These are phyloP conservation scores for Fraxinus velutina DNA, from an alignment of 305 asterid species.

Conservation along the genomic window DNA sequence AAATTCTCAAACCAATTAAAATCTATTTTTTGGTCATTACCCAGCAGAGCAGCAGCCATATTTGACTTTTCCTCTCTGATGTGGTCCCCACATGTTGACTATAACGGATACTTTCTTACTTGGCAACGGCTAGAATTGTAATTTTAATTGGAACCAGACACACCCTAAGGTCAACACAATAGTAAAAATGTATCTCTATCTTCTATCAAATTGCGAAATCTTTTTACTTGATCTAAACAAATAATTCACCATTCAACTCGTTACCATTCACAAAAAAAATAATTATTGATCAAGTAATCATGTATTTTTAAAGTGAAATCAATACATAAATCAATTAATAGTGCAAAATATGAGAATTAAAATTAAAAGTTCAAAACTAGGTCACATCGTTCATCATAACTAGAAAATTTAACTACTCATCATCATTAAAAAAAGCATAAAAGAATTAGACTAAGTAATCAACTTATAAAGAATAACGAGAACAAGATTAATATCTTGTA, in stretches of 20 bases:
- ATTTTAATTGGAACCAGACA: no score
- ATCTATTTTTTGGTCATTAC: no score
- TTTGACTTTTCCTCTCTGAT: no score
- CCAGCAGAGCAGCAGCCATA: no score
- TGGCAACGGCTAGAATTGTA: no score
- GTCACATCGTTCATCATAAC: not conserved
- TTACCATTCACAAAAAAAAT: not conserved
- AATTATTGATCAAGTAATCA: not conserved
- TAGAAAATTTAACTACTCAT: not conserved
- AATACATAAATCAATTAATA: not conserved
- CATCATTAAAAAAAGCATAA: not conserved
- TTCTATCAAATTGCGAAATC: not conserved
- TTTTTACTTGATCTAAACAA: not conserved
- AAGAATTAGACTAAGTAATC: not conserved
- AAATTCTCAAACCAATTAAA: no score
- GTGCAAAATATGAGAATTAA: not conserved
- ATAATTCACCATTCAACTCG: not conserved
- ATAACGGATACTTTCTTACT: no score
- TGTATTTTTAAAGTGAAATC: not conserved
- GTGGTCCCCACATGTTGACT: no score
- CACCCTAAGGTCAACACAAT: no score
- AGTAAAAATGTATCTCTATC: not conserved
- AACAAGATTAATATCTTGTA: no score
- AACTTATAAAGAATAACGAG: no score
- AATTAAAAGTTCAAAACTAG: no score